phyloP scores from a whole-genome alignment of 2,329 filamentous ascomycete genomes.

The Parastagonospora nodorum region DNA sequence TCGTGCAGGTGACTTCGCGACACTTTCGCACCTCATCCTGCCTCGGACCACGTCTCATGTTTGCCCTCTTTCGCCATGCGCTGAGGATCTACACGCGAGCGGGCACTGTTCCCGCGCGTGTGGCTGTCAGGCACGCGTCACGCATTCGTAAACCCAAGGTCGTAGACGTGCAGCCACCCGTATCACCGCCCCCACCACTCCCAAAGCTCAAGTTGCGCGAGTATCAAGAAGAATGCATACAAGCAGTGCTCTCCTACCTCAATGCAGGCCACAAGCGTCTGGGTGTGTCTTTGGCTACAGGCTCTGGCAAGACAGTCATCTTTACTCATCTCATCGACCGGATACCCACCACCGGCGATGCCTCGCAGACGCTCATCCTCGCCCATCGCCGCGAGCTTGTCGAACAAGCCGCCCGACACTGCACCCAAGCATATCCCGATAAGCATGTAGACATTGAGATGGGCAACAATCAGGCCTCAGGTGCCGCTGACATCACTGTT shows the following conservation, averaged over 20 bases:
- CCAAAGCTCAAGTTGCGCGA: constrained; percentile 68
- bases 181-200: constrained; percentile 15
- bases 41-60: constrained; percentile 34
- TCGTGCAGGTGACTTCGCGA: constrained; percentile 26
- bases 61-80: constrained; percentile 35
- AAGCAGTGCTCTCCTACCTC: constrained; percentile 74
- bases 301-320: constrained; percentile 91
- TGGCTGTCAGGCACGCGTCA: constrained; percentile 23
- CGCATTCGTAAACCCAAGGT: constrained; percentile 2
- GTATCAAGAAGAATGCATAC: constrained; percentile 92
- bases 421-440: constrained; percentile 75
- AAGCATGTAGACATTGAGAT: constrained; percentile 90
- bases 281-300: constrained; percentile 85
- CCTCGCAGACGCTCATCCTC: constrained; percentile 83
- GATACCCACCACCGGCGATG: constrained; percentile 62
- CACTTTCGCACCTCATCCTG: constrained; percentile 18
- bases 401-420: constrained; percentile 90
- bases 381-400: constrained; percentile 93
- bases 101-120: constrained; percentile 6
- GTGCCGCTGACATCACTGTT: constrained; percentile 87
- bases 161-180: neutral
- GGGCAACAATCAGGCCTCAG: constrained; percentile 76
- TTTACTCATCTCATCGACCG: constrained; percentile 94
- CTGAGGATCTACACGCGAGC: constrained; percentile 27
- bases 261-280: constrained; percentile 75